Base-by-base conservation (phyloP, 768 basidiomycete species). In the Psilocybe cyanescens region DNA sequence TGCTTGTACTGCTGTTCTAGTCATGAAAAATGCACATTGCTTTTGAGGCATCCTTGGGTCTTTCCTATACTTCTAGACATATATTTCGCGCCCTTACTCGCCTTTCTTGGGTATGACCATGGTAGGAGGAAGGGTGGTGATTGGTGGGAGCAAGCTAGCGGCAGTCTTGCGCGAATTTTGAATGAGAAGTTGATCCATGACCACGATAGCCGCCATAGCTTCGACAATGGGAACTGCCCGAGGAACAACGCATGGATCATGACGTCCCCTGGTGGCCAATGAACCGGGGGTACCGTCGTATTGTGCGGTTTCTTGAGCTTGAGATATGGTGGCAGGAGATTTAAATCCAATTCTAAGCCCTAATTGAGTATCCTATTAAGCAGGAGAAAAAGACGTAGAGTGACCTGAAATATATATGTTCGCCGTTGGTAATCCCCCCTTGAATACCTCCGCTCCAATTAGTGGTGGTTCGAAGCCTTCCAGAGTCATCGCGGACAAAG, bases 401-500 rank as follows among this genome's bases (percentile, higher is more conserved):
- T 65, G 68, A 91, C 95, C 95, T 85, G 83, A 99, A 99, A 82
- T 98, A 99, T 68, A 99, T 90, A 70, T 94, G 88, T 80, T 99
- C 95, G 39, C 94, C 94, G 72, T 99, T 99, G 48, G 94, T 91
- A 73, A 99, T 99, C 29, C 97, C 97, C 44, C 97, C 97, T 77
- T 99, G 97, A 58, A 98, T 83, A 54, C 97, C 97, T 49, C 97
- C 97, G 70, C 93, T 95, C 94, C 94, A 93, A 79, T 99, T 99
- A 48, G 95, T 93, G 59, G 76, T 70, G 8, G 97, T 99, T 30
- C 92, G 88, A 31, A 99, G 81, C 53, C 80, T 79, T 17, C 94
- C 95, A 63, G 90, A 83, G 3, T 74, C 72, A 59, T 82, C 84
- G 58, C 74, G 68, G 19, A 92, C 78, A 74, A 97, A 99, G 19